Conservation (phyloP, 345 rosid genomes). For the Salix exigua region DNA sequence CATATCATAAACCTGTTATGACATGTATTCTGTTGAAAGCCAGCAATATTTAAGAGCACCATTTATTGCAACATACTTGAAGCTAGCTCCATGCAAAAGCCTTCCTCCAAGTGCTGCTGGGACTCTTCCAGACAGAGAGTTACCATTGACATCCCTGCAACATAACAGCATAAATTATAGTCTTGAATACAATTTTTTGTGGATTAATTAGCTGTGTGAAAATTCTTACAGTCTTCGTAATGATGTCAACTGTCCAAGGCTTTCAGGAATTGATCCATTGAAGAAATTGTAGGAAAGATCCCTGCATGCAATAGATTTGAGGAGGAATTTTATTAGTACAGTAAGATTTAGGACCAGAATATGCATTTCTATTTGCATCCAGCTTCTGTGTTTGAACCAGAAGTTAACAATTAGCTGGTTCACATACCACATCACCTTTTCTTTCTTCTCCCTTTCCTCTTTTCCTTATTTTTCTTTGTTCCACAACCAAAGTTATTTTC, state of each 20-base stretch:
- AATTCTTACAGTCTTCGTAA: constrained; percentile 70
- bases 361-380: not conserved
- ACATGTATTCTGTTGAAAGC: not conserved
- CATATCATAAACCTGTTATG: not conserved
- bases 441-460: not conserved
- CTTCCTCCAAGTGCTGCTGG: constrained; percentile 90
- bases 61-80: constrained; percentile 56
- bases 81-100: constrained; percentile 89
- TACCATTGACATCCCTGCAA: constrained; percentile 86
- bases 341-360: not conserved
- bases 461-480: not conserved
- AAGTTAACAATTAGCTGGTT: not conserved
- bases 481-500: not conserved
- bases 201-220: not conserved
- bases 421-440: not conserved
- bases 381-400: not conserved
- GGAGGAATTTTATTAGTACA: not conserved
- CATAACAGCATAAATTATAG: constrained; percentile 14
- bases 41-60: not conserved
- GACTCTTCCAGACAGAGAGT: constrained; percentile 78
- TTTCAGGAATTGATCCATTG: constrained; percentile 85
- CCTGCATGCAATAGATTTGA: constrained; percentile 34
- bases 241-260: constrained; percentile 73
- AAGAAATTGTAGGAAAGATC: constrained; percentile 89
- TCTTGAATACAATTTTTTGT: not conserved